Evolutionary conservation across 2,329 filamentous ascomycete genomes (phyloP), one percentile per base, ranked within the genome.

Genomic region (Curvularia hawaiiensis): DNA sequence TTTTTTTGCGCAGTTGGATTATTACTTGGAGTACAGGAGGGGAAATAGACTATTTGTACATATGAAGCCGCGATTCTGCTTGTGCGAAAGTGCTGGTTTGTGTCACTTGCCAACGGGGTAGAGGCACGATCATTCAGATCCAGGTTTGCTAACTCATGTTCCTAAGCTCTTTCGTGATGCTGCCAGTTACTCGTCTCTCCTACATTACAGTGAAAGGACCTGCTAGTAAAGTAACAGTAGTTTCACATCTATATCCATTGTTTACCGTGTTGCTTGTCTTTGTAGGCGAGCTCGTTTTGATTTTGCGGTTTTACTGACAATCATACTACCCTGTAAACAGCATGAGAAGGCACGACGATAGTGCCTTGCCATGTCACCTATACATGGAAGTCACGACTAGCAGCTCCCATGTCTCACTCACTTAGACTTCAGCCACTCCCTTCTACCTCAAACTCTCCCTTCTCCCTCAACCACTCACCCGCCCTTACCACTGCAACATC

Each of bases 11-110:
- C 45, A 10, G 31, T 39, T 24, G 35, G 41, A n/a, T 31, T n/a
- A 3, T 28, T 31, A 38, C 33, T 31, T 39, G 50, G 45, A 57
- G 50, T 57, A 45, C 14, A 45, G 39, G 39, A 53, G 16, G 31
- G 26, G 41, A 10, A 39, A 52, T 52, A 52, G 40, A 52, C n/a
- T 18, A 31, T 33, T 51, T 45, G 50, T 52, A 38, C 30, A 46
- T 22, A 46, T 38, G 22, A 40, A 50, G 12, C 20, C 14, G 24
- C n/a, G 1, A 12, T 43, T 40, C 41, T 11, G 39, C 18, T 22
- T 14, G 28, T 24, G 24, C 18, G 8, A 46, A n/a, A 6, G 40
- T 10, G 26, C 12, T 5, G 24, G 0, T 18, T 20, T 28, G 22
- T 38, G 28, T 14, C 6, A 9, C 3, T 3, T 20, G 9, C 24